phyloP scores from a whole-genome alignment of 139 green algal species.

The Chlamydomonas sp. region DNA sequence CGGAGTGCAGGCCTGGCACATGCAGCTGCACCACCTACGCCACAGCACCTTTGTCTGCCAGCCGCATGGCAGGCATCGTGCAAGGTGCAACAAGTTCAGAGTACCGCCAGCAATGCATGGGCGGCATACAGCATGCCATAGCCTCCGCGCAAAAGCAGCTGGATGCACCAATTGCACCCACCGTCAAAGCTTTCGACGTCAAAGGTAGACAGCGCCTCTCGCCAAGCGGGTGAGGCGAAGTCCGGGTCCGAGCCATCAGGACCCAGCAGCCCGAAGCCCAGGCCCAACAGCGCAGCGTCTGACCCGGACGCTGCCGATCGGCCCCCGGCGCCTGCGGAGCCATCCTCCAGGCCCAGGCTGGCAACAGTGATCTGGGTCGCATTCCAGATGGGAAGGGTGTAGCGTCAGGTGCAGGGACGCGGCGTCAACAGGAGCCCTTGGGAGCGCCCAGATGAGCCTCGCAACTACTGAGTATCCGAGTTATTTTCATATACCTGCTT shows the following conservation, averaged over 20 bases:
- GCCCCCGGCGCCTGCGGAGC: background rate
- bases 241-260: slow-evolving; percentile 2
- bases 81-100: no score
- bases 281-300: background rate
- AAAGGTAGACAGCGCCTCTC: slow-evolving; percentile 19
- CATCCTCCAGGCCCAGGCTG: slow-evolving; percentile 9
- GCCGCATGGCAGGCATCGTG: no score
- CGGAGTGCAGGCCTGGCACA: no score
- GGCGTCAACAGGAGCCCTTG: no score
- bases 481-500: slow-evolving; percentile 1
- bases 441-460: no score
- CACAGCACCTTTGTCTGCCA: no score
- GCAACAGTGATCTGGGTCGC: slow-evolving; percentile 15
- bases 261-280: background rate
- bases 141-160: background rate
- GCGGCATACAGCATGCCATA: no score
- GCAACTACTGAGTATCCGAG: no score
- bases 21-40: no score
- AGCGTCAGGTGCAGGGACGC: no score
- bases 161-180: background rate
- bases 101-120: no score
- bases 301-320: background rate
- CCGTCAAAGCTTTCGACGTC: slow-evolving; percentile 16
- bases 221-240: slow-evolving; percentile 22
- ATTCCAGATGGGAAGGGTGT: background rate